These are phyloP conservation scores for Carallia brachiata DNA, from an alignment of 345 rosid species.

Conservation along the genomic window DNA sequence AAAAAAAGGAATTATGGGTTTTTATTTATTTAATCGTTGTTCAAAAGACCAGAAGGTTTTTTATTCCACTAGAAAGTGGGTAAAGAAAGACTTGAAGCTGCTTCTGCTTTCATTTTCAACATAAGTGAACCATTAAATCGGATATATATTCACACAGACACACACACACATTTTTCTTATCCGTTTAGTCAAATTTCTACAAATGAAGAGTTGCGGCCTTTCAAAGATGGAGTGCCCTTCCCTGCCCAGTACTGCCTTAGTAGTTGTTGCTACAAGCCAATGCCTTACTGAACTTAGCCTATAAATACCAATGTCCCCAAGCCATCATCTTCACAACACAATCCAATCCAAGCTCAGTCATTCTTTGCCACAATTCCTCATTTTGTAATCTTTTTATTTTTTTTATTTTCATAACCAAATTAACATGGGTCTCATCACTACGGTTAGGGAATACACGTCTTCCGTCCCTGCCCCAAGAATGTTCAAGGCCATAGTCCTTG, in stretches of 20 bases:
- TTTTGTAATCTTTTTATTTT: neutral
- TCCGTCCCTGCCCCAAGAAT: neutral
- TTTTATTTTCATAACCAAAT: neutral
- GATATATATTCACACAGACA: too few species aligned
- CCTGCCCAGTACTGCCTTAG: neutral
- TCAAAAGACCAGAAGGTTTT: neutral
- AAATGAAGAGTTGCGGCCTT: neutral
- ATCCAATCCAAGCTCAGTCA: neutral
- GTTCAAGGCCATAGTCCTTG: constrained; percentile 26
- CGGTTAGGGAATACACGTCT: neutral
- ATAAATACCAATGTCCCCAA: neutral
- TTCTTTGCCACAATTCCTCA: neutral
- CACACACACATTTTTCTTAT: too few species aligned
- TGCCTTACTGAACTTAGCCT: neutral
- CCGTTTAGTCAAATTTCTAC: neutral
- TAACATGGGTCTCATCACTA: neutral
- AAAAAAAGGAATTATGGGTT: too few species aligned
- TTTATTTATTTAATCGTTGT: too few species aligned
- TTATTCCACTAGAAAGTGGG: neutral
- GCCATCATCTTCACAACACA: neutral
- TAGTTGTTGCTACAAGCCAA: neutral
- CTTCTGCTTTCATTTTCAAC: neutral
- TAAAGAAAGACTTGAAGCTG: neutral
- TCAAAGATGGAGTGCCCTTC: neutral
- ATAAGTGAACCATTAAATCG: neutral